Percentiles rank a stretch among this genome's conserved stretches.
Evolutionary conservation across 768 basidiomycete genomes (phyloP).

Genomic region (Ramaria rubella): DNA sequence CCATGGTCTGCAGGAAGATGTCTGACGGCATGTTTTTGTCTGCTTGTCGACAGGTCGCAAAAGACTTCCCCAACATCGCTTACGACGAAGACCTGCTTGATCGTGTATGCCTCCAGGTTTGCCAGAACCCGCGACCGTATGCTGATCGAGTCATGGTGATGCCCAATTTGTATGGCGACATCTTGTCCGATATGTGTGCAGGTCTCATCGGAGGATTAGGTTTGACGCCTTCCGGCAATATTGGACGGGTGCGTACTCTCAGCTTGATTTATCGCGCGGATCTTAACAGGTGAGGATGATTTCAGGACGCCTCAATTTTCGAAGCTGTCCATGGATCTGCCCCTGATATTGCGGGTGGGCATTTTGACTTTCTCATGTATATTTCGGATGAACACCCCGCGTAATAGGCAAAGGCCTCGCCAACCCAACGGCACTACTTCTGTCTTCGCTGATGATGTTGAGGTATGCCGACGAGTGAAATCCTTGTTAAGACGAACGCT

Average conservation of each 20-base stretch:
- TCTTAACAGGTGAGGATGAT: neutral
- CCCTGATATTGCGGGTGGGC: conserved; percentile 91
- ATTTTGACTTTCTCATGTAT: conserved; percentile 11
- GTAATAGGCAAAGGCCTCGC: conserved; percentile 77
- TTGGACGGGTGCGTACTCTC: conserved; percentile 65
- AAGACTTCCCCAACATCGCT: conserved; percentile 86
- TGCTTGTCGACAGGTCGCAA: conserved; percentile 92
- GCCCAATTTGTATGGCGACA: conserved; percentile 97
- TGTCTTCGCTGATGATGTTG: conserved; percentile 97
- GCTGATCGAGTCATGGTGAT: conserved; percentile 99
- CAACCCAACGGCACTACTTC: conserved; percentile 97
- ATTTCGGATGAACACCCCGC: neutral
- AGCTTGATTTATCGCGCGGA: neutral
- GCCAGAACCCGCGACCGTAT: conserved; percentile 86
- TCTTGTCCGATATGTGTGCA: conserved; percentile 96
- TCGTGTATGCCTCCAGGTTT: conserved; percentile 87
- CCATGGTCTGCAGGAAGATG: conserved; percentile 74
- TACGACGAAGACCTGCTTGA: conserved; percentile 98
- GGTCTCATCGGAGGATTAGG: conserved; percentile 97
- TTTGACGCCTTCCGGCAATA: conserved; percentile 95
- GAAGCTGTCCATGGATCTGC: conserved; percentile 99
- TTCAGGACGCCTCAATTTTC: conserved; percentile 94
- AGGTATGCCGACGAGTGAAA: conserved; percentile 45
- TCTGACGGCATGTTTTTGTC: conserved; percentile 99
- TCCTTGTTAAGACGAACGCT: conserved; percentile 16